Conservation (phyloP, 164 flowering plant genomes). For the Sextonia rubra region DNA sequence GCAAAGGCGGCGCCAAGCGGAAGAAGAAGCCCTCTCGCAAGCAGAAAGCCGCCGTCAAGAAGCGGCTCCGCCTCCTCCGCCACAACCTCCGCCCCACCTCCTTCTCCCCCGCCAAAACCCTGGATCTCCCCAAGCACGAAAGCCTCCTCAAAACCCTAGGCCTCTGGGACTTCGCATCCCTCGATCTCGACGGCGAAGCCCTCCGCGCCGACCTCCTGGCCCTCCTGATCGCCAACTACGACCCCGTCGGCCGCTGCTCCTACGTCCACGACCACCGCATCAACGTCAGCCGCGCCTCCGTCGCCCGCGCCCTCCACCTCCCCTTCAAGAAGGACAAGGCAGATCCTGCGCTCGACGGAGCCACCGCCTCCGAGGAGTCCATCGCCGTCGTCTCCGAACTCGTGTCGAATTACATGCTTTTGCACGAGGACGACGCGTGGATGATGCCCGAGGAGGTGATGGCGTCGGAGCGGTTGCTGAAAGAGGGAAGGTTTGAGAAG, state of each 20-base stretch:
- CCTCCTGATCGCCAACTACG: conserved; percentile 48
- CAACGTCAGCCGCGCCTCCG: conserved; percentile 53
- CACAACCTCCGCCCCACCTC: conserved; percentile 47
- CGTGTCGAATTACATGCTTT: conserved; percentile 69
- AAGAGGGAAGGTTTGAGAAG: conserved; percentile 65
- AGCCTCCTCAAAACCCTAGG: conserved; percentile 49
- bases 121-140: conserved; percentile 59
- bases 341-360: conserved; percentile 24
- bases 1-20: conserved; percentile 28
- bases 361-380: conserved; percentile 27
- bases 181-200: conserved; percentile 44
- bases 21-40: conserved; percentile 29
- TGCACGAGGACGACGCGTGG: conserved; percentile 75
- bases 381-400: conserved; percentile 27
- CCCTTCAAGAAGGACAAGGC: conserved; percentile 52
- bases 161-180: conserved; percentile 76
- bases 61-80: conserved; percentile 32
- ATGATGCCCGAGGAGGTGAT: conserved; percentile 61
- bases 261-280: conserved; percentile 46
- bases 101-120: conserved; percentile 46
- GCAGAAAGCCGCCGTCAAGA: conserved; percentile 29
- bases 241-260: conserved; percentile 21
- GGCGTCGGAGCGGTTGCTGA: conserved; percentile 36
- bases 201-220: conserved; percentile 55
- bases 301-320: conserved; percentile 69